phyloP scores from a whole-genome alignment of 345 rosid species.

The Cardiospermum halicacabum region DNA sequence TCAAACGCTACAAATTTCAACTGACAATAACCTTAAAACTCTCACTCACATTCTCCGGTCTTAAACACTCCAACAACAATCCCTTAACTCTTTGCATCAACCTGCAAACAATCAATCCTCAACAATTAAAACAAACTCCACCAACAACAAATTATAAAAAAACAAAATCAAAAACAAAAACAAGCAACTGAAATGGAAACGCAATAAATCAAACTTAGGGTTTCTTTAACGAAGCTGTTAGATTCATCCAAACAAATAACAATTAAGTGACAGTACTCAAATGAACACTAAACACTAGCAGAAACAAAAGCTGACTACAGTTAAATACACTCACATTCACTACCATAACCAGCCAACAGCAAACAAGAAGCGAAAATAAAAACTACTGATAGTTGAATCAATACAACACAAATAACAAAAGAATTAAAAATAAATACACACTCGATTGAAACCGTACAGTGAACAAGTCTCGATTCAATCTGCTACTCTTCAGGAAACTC shows the following conservation, averaged over 20 bases:
- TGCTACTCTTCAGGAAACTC: slow-evolving; percentile 28
- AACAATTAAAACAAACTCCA: slow-evolving; percentile 2
- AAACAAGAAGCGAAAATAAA: slow-evolving; percentile 2
- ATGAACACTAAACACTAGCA: slow-evolving; percentile 6
- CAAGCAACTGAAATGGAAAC: background rate
- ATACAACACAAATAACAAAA: slow-evolving; percentile 11
- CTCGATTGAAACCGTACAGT: slow-evolving; percentile 3
- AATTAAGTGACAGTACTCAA: background rate
- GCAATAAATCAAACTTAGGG: background rate
- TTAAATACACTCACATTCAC: slow-evolving; percentile 5
- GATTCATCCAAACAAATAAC: background rate
- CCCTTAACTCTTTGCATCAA: slow-evolving; percentile 8
- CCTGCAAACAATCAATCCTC: background rate
- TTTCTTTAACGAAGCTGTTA: background rate
- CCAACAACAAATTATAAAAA: background rate
- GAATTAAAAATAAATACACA: background rate
- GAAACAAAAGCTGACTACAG: slow-evolving; percentile 1
- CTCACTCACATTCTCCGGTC: slow-evolving; percentile 24
- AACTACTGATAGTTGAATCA: slow-evolving; percentile 1
- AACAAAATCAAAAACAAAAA: background rate
- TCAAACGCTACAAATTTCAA: slow-evolving; percentile 23
- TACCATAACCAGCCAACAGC: background rate
- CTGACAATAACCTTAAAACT: slow-evolving; percentile 7
- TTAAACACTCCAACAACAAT: slow-evolving; percentile 1
- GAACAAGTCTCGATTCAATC: slow-evolving; percentile 27